These are phyloP conservation scores for Mycena galopus DNA, from an alignment of 768 basidiomycete species.

Conservation along the genomic window DNA sequence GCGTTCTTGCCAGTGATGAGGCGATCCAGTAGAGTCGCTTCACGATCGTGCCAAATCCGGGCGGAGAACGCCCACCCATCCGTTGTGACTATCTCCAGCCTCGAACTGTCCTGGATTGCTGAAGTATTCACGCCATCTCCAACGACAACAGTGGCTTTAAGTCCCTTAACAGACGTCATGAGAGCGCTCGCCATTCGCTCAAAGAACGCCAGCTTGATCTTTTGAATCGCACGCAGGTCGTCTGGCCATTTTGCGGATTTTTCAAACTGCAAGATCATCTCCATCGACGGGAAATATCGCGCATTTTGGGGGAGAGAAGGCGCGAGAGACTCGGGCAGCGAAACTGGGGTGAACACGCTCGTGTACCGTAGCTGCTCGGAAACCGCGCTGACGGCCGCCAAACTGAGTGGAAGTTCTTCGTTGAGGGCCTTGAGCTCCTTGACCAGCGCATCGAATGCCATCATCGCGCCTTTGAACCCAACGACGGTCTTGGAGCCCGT, in stretches of 20 bases:
- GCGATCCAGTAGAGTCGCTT: conserved; percentile 81
- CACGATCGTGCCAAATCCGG: conserved; percentile 90
- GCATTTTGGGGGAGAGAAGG: conserved; percentile 69
- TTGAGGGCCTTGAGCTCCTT: conserved; percentile 79
- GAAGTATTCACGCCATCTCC: conserved; percentile 61
- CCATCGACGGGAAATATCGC: conserved; percentile 76
- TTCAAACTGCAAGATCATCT: conserved; percentile 90
- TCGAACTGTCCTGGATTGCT: conserved; percentile 75
- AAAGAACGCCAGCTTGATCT: conserved; percentile 93
- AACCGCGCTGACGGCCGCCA: conserved; percentile 81
- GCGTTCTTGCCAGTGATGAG: conserved; percentile 64
- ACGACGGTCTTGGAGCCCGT: conserved; percentile 54
- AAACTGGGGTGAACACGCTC: conserved; percentile 83
- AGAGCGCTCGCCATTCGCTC: conserved; percentile 81
- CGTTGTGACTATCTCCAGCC: conserved; percentile 82
- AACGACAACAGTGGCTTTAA: conserved; percentile 71
- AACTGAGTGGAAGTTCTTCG: conserved; percentile 81
- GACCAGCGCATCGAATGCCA: conserved; percentile 85
- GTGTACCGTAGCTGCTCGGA: conserved; percentile 87
- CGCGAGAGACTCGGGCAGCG: conserved; percentile 68
- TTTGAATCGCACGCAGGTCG: conserved; percentile 91
- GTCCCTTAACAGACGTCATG: conserved; percentile 62
- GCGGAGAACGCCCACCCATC: conserved; percentile 91
- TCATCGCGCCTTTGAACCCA: conserved; percentile 81
- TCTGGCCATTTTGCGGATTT: conserved; percentile 96